Evolutionary conservation across 805 yeast species (phyloP), one percentile per base, ranked within the genome.

Genomic region (Candida wancherniae): DNA sequence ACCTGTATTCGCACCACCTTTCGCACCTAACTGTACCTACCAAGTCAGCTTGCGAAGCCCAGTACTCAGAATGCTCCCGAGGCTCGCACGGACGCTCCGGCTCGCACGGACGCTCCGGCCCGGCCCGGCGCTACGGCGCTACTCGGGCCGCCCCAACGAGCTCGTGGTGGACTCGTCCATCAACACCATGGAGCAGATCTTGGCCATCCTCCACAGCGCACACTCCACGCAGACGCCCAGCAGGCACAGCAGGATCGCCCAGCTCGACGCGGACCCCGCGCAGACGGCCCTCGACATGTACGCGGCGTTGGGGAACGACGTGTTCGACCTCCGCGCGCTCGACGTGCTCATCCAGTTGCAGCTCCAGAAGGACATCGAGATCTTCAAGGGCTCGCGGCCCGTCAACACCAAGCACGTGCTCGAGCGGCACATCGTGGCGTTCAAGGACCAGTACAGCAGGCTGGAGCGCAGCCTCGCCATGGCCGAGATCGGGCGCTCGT

Each of bases 141-240:
- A n/a, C n/a, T n/a, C n/a, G 19, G 13, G 15, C 5, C n/a, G 17
- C 9, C 27, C n/a, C 12, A 20, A 22, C 13, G 34, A 25, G 8
- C 19, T 17, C 5, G 13, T 21, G 4, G 13, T 42, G n/a, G 45
- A 40, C 28, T 36, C 43, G 4, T 37, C 45, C 7, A 33, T 42
- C 33, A 26, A 33, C 26, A 42, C 47, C 10, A 42, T 43, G 47
- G 40, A 41, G 19, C 31, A 27, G 23, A 39, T 43, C 24, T 23
- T 43, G 18, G 29, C 28, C 20, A 41, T 43, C 22, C 36, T 42
- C 14, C 38, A 38, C 17, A 28, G 31, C 16, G 45, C 47, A 1
- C 39, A 40, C 23, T 29, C 35, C 15, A 26, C 31, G 10, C 26
- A 34, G 18, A 12, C 26, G n/a, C 27, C 27, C n/a, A 22, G 22